Conservation (phyloP, 345 rosid species). For the Pugionium cornutum region DNA sequence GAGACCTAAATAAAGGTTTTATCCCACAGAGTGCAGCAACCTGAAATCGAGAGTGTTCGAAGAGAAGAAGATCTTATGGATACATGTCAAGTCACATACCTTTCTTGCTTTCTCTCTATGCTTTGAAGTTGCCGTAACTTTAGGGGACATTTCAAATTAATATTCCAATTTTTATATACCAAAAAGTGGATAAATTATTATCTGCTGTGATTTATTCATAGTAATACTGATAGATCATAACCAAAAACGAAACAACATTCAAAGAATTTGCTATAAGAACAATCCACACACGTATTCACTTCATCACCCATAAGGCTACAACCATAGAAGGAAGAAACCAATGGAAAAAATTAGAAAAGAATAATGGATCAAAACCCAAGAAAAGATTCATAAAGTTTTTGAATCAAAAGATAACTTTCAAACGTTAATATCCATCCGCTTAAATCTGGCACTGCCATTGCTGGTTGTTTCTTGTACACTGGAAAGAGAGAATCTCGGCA, state of each 20-base stretch:
- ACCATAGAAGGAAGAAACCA: not conserved
- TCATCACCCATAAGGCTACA: conserved; percentile 11
- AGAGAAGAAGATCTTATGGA: no score
- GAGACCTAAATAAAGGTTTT: not conserved
- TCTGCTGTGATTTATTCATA: no score
- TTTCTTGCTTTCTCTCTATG: no score
- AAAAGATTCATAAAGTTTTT: conserved; percentile 7
- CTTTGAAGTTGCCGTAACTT: no score
- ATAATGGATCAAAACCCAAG: conserved; percentile 4
- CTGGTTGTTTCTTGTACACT: conserved; percentile 58
- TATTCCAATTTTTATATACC: no score
- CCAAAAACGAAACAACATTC: not conserved
- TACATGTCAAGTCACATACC: no score
- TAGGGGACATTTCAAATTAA: no score
- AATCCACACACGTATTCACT: conserved; percentile 36
- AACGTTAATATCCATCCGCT: conserved; percentile 84
- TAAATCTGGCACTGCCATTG: conserved; percentile 59
- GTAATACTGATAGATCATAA: no score
- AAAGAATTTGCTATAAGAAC: conserved; percentile 33
- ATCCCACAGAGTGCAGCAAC: no score
- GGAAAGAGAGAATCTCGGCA: conserved; percentile 66
- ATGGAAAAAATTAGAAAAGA: conserved; percentile 20
- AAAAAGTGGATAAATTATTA: no score
- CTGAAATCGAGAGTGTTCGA: no score
- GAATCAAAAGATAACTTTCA: conserved; percentile 25